These are phyloP conservation scores for Yarrowia alimentaria DNA, from an alignment of 805 yeast species.

Conservation along the genomic window DNA sequence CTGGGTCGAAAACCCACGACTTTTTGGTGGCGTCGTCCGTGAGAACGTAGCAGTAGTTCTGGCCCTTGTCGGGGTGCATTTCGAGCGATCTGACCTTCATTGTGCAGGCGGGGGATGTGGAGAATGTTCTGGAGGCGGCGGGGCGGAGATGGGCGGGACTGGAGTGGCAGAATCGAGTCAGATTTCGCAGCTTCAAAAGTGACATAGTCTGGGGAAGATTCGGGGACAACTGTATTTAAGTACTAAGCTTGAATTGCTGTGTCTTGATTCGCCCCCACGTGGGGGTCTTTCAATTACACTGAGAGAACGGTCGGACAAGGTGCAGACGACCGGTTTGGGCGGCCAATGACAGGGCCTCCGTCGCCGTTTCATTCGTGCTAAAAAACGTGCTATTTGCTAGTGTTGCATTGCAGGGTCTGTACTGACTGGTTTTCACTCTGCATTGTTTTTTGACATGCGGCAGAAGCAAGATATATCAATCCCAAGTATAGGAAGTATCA, in stretches of 20 bases:
- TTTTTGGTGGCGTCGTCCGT: slow-evolving; percentile 62
- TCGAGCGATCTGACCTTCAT: slow-evolving; percentile 85
- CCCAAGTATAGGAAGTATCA: no score
- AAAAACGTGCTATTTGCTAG: no score
- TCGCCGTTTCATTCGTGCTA: no score
- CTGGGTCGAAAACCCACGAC: slow-evolving; percentile 90
- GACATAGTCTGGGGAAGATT: slow-evolving; percentile 1
- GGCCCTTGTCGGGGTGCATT: slow-evolving; percentile 94
- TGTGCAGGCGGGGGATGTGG: slow-evolving; percentile 39
- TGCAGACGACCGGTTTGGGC: no score
- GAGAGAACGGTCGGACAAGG: no score
- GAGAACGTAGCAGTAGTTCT: slow-evolving; percentile 82
- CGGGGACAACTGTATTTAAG: slow-evolving; percentile 1
- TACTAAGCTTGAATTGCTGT: slow-evolving; percentile 7
- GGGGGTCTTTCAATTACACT: no score
- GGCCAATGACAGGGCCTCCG: no score
- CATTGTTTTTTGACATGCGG: no score
- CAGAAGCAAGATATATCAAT: no score
- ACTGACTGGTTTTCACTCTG: no score
- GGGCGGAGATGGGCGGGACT: background rate
- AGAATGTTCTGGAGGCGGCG: background rate
- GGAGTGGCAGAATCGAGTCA: background rate
- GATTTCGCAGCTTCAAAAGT: background rate
- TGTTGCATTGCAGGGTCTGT: no score
- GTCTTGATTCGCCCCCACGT: slow-evolving; percentile 26